Evolutionary conservation across 139 green algal species (phyloP).

Genomic region (Chlamydomonas eustigma): DNA sequence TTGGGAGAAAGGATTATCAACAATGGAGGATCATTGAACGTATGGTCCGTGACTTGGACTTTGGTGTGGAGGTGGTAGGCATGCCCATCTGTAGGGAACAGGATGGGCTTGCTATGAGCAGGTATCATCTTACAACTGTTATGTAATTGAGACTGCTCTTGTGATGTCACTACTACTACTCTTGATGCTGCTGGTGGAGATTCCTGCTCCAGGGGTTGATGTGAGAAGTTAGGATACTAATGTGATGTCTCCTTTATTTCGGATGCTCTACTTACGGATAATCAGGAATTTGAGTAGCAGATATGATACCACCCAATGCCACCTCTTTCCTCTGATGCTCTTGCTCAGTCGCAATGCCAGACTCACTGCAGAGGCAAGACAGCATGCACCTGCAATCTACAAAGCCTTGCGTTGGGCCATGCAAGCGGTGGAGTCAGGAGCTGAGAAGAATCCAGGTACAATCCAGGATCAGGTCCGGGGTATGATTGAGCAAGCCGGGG

Average conservation of each 20-base stretch:
- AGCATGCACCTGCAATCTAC: constrained; percentile 56
- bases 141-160: background rate
- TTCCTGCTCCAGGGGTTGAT: no score
- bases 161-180: background rate
- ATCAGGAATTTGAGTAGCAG: background rate
- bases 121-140: background rate
- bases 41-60: constrained; percentile 78
- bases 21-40: constrained; percentile 84
- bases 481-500: constrained; percentile 48
- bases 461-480: background rate
- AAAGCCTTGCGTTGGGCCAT: constrained; percentile 39
- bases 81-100: constrained; percentile 77
- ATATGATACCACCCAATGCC: background rate
- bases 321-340: background rate
- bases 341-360: constrained; percentile 79
- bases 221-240: no score
- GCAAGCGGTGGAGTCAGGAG: constrained; percentile 10
- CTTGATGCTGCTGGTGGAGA: no score
- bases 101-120: constrained; percentile 77
- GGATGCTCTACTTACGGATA: no score
- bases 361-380: constrained; percentile 60
- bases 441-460: background rate
- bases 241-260: no score
- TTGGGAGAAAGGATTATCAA: constrained; percentile 97
- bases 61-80: constrained; percentile 84